Percentiles rank a stretch among this genome's conserved stretches.
Evolutionary conservation across 129 eudicot species (phyloP).

Genomic region (Escallonia rubra): DNA sequence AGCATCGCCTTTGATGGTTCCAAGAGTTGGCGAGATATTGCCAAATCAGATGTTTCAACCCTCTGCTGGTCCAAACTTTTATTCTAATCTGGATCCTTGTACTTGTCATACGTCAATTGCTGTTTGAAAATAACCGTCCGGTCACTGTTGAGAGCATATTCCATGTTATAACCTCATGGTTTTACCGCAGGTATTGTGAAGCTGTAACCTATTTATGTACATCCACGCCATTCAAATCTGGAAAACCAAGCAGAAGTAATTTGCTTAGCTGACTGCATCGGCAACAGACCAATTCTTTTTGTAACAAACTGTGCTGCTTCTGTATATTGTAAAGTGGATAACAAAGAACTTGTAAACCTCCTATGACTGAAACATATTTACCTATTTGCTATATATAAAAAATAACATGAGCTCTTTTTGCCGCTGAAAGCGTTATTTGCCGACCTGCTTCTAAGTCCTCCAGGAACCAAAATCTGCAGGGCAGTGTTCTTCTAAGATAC

Average conservation of each 20-base stretch:
- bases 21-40: no score
- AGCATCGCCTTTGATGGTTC: no score
- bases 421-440: constrained; percentile 15
- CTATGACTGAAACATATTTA: constrained; percentile 16
- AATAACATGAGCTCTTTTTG: constrained; percentile 6
- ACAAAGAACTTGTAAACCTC: constrained; percentile 21
- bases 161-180: no score
- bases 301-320: constrained; percentile 10
- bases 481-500: constrained; percentile 27
- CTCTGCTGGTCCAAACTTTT: no score
- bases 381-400: constrained; percentile 18
- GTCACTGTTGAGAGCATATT: no score
- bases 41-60: no score
- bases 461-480: constrained; percentile 25
- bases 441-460: constrained; percentile 14
- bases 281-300: not conserved
- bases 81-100: no score
- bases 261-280: constrained; percentile 1
- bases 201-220: not conserved
- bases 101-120: no score
- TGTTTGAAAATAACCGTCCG: no score
- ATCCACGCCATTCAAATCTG: not conserved
- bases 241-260: not conserved
- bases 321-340: constrained; percentile 12
- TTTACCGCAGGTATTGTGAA: not conserved